phyloP scores from a whole-genome alignment of 2,329 filamentous ascomycete genomes.

The Pyricularia sp. region DNA sequence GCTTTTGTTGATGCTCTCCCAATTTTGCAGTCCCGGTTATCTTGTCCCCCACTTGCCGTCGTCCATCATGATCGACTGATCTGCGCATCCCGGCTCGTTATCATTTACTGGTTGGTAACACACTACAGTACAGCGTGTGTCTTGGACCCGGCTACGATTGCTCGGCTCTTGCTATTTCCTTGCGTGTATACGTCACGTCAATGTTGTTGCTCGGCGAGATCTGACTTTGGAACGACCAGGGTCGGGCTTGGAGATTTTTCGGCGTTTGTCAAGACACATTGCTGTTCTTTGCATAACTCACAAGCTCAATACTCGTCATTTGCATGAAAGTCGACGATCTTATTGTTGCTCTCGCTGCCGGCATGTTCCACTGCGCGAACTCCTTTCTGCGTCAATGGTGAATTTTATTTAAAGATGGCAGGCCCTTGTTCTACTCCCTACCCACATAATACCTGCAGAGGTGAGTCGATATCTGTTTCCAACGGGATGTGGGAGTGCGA shows the following conservation, averaged over 20 bases:
- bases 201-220: neutral
- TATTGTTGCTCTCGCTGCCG: neutral
- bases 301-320: no score
- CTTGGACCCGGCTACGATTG: neutral
- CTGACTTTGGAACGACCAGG: neutral
- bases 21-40: no score
- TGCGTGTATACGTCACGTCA: neutral
- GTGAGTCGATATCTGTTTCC: neutral
- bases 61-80: neutral
- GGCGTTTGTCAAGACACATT: neutral
- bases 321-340: neutral
- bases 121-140: no score
- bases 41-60: no score
- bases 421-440: neutral
- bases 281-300: neutral
- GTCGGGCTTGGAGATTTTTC: neutral
- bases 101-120: neutral
- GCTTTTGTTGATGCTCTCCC: no score
- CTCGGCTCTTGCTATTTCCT: neutral
- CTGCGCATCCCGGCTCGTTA: neutral
- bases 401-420: neutral
- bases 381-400: neutral
- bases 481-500: neutral
- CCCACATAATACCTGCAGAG: neutral
- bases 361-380: neutral